Conservation (phyloP, 73 alveolate species). For the Symbiodinium natans region DNA sequence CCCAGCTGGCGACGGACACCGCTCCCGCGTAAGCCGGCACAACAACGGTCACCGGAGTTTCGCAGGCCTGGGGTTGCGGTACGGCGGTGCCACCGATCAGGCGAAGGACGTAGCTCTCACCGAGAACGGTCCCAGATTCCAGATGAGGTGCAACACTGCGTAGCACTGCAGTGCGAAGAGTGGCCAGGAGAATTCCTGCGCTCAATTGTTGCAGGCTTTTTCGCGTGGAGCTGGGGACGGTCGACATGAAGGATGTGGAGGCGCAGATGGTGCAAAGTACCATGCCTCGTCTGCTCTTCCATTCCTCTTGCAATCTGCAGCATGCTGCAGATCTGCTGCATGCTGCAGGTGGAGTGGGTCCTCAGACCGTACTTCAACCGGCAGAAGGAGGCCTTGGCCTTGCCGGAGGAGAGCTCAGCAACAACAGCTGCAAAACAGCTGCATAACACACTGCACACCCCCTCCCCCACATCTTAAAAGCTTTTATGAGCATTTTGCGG, state of each 20-base stretch:
- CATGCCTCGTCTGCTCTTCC: too few species aligned
- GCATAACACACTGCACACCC: too few species aligned
- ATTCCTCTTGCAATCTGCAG: neutral
- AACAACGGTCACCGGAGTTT: neutral
- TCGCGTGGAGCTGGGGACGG: constrained; percentile 98
- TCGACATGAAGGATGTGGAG: constrained; percentile 99
- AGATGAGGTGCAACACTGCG: constrained; percentile 95
- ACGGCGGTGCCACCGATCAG: constrained; percentile 88
- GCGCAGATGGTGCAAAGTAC: constrained; percentile 98
- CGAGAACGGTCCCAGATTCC: constrained; percentile 99
- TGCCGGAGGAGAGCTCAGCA: constrained; percentile 11
- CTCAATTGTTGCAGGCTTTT: constrained; percentile 96
- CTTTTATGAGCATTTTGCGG: too few species aligned
- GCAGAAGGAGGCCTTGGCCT: constrained; percentile 59
- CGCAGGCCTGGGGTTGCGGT: neutral
- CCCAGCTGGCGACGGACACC: constrained; percentile 63
- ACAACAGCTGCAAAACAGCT: too few species aligned
- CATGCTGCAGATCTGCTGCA: too few species aligned
- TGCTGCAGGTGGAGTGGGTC: constrained; percentile 61
- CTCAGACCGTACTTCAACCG: constrained; percentile 87
- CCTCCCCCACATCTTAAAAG: too few species aligned
- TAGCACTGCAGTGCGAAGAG: neutral
- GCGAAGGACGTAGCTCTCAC: constrained; percentile 97
- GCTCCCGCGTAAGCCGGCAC: constrained; percentile 2
- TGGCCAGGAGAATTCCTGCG: neutral